These are phyloP conservation scores for Theobroma cacao DNA, from an alignment of 345 rosid species.

Conservation along the genomic window DNA sequence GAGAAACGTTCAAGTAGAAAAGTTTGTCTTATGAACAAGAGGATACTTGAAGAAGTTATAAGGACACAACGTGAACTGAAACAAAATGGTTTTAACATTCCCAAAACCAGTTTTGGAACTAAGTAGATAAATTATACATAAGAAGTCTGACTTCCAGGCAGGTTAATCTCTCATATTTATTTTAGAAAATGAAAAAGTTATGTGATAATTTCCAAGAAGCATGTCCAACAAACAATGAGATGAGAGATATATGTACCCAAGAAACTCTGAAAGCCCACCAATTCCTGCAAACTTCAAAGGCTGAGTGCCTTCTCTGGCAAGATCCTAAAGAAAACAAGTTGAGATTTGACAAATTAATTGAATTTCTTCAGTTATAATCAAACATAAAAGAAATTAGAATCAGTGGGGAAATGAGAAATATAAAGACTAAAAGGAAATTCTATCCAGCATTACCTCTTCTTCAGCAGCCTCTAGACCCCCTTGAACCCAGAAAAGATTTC, in stretches of 20 bases:
- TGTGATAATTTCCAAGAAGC: not conserved
- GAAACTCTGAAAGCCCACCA: constrained; percentile 88
- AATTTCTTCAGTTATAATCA: not conserved
- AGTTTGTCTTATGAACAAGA: not conserved
- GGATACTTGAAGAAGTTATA: not conserved
- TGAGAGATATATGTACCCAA: constrained; percentile 47
- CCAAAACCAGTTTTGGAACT: not conserved
- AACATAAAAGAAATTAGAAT: not conserved
- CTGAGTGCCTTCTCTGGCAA: constrained; percentile 69
- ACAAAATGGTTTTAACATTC: not conserved
- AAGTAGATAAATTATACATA: not conserved
- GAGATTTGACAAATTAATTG: constrained; percentile 7
- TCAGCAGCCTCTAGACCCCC: constrained; percentile 87
- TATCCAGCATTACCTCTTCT: constrained; percentile 57
- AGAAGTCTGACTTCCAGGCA: not conserved
- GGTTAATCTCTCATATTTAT: not conserved
- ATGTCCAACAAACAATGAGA: not conserved
- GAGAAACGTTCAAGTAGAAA: not conserved
- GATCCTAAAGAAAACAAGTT: constrained; percentile 53
- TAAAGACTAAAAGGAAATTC: constrained; percentile 17
- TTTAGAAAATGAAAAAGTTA: not conserved
- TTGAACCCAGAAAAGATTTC: constrained; percentile 88
- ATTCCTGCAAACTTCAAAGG: constrained; percentile 86
- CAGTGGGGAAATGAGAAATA: not conserved
- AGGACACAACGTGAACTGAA: not conserved